Conservation (phyloP, 1,139 yeast genomes). For the Magnusiomyces clavatus region DNA sequence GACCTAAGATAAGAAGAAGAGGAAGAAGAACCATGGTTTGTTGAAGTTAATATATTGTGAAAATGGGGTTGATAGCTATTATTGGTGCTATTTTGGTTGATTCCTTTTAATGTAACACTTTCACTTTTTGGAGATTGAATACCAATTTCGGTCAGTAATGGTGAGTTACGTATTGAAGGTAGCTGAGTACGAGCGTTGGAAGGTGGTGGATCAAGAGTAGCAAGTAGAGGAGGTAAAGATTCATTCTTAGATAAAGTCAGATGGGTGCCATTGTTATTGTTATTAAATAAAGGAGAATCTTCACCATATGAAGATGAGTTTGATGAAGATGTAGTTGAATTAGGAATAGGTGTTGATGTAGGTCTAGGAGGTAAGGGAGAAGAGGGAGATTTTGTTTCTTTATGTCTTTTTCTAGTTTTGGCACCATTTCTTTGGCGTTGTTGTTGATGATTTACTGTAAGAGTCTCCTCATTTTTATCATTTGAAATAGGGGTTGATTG, state of each 20-base stretch:
- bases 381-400: background rate
- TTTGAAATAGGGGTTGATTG: no score
- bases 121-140: no score
- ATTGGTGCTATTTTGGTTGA: background rate
- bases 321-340: slow-evolving; percentile 1
- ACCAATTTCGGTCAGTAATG: background rate
- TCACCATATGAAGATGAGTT: background rate
- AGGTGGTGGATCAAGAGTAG: slow-evolving; percentile 5
- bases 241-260: background rate
- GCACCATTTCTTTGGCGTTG: slow-evolving; percentile 2
- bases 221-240: slow-evolving; percentile 1
- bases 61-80: background rate
- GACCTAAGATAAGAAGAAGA: slow-evolving; percentile 1
- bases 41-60: background rate
- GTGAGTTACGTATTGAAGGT: slow-evolving; percentile 1
- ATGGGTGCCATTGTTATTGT: no score
- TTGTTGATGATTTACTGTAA: no score
- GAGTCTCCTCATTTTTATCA: no score
- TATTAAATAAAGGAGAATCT: no score
- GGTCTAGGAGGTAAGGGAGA: background rate
- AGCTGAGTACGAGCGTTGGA: background rate
- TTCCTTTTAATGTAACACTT: no score
- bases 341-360: background rate
- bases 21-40: background rate
- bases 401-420: slow-evolving; percentile 5